Percentiles rank a stretch among this genome's conserved stretches.
Conservation (phyloP, 2,329 filamentous ascomycete genomes). For the Chaetomiaceae sp. region DNA sequence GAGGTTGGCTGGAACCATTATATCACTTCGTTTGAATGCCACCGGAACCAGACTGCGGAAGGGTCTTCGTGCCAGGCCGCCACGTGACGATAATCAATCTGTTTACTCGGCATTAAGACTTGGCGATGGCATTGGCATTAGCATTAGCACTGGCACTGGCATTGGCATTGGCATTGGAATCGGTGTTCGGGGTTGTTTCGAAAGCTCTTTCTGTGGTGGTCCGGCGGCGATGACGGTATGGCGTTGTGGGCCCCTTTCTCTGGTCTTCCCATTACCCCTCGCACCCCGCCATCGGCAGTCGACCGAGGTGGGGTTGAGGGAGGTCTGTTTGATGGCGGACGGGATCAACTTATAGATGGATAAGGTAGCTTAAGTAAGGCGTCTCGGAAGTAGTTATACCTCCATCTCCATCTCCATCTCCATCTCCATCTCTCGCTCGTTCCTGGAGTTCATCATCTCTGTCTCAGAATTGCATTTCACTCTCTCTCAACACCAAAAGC, state of each 20-base stretch:
- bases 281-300: constrained; percentile 23
- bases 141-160: not conserved
- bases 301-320: constrained; percentile 11
- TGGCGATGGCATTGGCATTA: not conserved
- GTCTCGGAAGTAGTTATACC: not conserved
- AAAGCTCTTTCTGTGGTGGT: not conserved
- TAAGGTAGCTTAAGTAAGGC: too few relatives aligned
- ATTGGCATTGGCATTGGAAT: not conserved
- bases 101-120: too few relatives aligned
- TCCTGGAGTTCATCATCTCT: not conserved
- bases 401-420: too few relatives aligned
- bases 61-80: not conserved
- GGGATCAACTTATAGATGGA: too few relatives aligned
- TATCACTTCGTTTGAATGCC: constrained; percentile 38
- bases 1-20: constrained; percentile 42
- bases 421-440: too few relatives aligned
- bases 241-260: not conserved
- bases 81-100: too few relatives aligned
- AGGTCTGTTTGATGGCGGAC: too few relatives aligned
- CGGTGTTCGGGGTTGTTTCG: not conserved
- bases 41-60: constrained; percentile 15
- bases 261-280: not conserved
- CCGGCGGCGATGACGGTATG: constrained; percentile 8
- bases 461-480: too few relatives aligned
- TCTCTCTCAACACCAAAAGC: not conserved